Conservation (phyloP, 1,284 basidiomycete species). For the Ganoderma leucocontextum region DNA sequence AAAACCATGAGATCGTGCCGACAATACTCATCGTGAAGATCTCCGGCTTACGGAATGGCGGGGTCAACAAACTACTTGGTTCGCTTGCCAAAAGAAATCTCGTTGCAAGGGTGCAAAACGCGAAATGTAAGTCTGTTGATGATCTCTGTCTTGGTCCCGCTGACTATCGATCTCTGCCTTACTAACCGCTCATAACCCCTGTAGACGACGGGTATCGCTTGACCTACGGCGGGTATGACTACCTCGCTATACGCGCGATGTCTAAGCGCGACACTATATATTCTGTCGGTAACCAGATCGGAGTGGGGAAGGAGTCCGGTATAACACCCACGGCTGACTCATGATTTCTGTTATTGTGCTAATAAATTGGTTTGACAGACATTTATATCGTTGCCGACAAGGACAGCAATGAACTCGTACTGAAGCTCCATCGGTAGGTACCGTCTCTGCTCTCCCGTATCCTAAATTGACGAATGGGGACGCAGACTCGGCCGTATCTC, state of each 20-base stretch:
- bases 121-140: constrained; percentile 75
- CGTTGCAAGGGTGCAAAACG: constrained; percentile 89
- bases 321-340: constrained; percentile 31
- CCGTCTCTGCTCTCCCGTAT: not conserved
- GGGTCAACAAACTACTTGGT: constrained; percentile 93
- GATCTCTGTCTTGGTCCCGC: constrained; percentile 9
- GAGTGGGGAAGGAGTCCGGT: constrained; percentile 98
- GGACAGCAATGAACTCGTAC: constrained; percentile 85
- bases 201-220: constrained; percentile 96
- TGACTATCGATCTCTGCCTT: not conserved
- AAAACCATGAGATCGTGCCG: constrained; percentile 97
- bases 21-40: constrained; percentile 90
- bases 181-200: constrained; percentile 6
- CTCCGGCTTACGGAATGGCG: constrained; percentile 89
- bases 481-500: constrained; percentile 92
- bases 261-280: constrained; percentile 88
- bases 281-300: constrained; percentile 96
- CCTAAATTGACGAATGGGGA: not conserved
- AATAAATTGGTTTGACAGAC: constrained; percentile 56
- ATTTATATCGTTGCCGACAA: constrained; percentile 93
- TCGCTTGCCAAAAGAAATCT: constrained; percentile 92
- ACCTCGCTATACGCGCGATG: constrained; percentile 91
- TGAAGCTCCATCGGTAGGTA: constrained; percentile 89
- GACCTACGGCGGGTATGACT: constrained; percentile 98
- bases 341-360: not conserved